Conservation (phyloP, 345 rosid species). For the Corchorus olitorius region DNA sequence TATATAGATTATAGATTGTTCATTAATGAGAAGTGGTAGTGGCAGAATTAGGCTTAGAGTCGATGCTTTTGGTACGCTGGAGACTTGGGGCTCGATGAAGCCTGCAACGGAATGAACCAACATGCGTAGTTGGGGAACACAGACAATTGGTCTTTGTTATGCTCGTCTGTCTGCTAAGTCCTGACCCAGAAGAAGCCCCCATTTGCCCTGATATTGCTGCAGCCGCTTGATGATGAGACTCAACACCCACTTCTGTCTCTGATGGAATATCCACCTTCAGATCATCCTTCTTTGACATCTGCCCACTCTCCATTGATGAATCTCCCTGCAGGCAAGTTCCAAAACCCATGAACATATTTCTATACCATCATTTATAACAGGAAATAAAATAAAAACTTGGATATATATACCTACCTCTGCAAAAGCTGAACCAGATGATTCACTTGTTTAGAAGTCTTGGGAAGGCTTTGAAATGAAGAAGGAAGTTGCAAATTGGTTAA, state of each 20-base stretch:
- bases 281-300: slow-evolving; percentile 22
- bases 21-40: slow-evolving; percentile 4
- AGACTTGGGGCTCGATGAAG: slow-evolving; percentile 51
- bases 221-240: background rate
- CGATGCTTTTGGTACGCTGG: slow-evolving; percentile 63
- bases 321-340: background rate
- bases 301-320: slow-evolving; percentile 34
- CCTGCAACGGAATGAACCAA: slow-evolving; percentile 68
- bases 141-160: slow-evolving; percentile 56
- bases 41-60: slow-evolving; percentile 34
- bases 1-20: background rate
- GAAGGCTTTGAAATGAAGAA: slow-evolving; percentile 9
- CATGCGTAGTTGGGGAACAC: slow-evolving; percentile 77
- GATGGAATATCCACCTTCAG: slow-evolving; percentile 45
- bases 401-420: background rate
- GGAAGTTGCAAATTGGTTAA: background rate
- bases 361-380: no score
- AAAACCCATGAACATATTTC: no score
- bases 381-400: background rate
- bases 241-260: slow-evolving; percentile 21
- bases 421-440: slow-evolving; percentile 6
- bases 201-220: slow-evolving; percentile 20
- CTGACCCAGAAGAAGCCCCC: background rate
- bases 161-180: slow-evolving; percentile 57
- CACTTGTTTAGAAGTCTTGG: background rate